Percentiles rank a stretch among this genome's conserved stretches.
These are phyloP conservation scores for Scleroderma bovista DNA, from an alignment of 768 basidiomycete species.

Conservation along the genomic window DNA sequence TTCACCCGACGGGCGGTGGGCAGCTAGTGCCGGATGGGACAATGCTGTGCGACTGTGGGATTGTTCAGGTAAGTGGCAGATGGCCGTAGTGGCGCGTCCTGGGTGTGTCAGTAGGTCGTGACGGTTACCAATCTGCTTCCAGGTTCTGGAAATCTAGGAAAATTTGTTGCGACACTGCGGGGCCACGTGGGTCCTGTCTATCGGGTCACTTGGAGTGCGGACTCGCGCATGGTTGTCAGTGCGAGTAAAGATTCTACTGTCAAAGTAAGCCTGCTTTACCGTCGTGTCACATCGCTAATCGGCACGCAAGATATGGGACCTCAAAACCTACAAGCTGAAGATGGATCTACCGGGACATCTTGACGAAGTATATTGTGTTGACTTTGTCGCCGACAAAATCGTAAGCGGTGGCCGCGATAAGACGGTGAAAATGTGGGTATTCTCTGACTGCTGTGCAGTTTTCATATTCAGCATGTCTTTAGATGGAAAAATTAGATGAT, in stretches of 20 bases:
- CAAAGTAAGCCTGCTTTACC: conserved; percentile 52
- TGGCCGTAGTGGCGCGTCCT: conserved; percentile 3
- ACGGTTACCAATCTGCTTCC: background rate
- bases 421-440: conserved; percentile 84
- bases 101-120: background rate
- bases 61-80: conserved; percentile 47
- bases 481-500: conserved; percentile 27
- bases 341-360: conserved; percentile 93
- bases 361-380: conserved; percentile 98
- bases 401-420: conserved; percentile 94
- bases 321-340: conserved; percentile 94
- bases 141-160: conserved; percentile 53
- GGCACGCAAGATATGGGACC: conserved; percentile 80
- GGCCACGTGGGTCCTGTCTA: conserved; percentile 96
- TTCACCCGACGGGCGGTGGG: conserved; percentile 89
- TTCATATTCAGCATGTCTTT: background rate
- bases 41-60: conserved; percentile 92
- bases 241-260: conserved; percentile 95
- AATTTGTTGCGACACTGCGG: conserved; percentile 84
- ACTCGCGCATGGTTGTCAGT: conserved; percentile 85
- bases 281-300: background rate
- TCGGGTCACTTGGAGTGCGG: conserved; percentile 91
- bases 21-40: conserved; percentile 89
- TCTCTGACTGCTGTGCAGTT: background rate
- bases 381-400: conserved; percentile 98